Evolutionary conservation across 2,329 filamentous ascomycete genomes (phyloP).

Genomic region (Fusarium sororula): DNA sequence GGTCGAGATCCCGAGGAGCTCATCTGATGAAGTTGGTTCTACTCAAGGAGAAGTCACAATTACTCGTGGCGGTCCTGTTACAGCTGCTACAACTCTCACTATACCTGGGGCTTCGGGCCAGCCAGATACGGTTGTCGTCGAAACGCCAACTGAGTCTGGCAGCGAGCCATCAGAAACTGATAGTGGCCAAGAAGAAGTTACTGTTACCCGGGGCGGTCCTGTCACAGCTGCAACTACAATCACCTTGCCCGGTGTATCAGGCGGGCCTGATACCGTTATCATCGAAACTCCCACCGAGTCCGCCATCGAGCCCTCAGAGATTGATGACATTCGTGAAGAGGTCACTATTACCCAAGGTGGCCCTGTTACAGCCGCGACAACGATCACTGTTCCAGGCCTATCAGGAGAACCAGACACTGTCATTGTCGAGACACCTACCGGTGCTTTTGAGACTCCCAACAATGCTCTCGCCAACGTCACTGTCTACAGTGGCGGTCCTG

Average conservation of each 20-base stretch:
- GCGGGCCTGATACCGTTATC: not conserved
- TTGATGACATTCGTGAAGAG: not conserved
- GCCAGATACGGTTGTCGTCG: not conserved
- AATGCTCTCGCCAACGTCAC: slow-evolving; percentile 2
- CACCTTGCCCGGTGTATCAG: not conserved
- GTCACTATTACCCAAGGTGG: not conserved
- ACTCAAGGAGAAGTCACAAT: not conserved
- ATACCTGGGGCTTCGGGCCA: not conserved
- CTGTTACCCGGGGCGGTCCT: not conserved
- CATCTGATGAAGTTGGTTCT: not conserved
- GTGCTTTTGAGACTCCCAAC: not conserved
- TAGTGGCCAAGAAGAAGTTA: accelerated
- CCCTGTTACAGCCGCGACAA: not conserved
- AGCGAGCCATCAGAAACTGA: not conserved
- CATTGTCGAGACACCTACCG: not conserved
- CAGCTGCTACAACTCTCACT: not conserved
- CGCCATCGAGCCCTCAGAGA: not conserved
- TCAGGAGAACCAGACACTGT: not conserved
- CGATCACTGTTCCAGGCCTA: not conserved
- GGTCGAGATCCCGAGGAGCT: not conserved
- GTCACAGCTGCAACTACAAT: not conserved
- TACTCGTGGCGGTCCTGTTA: no score
- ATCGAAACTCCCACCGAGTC: not conserved
- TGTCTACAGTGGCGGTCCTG: not conserved
- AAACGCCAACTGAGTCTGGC: not conserved